Percentiles rank a stretch among this genome's conserved stretches.
Conservation (phyloP, 2,329 filamentous ascomycete genomes). For the Diaporthe capsici region DNA sequence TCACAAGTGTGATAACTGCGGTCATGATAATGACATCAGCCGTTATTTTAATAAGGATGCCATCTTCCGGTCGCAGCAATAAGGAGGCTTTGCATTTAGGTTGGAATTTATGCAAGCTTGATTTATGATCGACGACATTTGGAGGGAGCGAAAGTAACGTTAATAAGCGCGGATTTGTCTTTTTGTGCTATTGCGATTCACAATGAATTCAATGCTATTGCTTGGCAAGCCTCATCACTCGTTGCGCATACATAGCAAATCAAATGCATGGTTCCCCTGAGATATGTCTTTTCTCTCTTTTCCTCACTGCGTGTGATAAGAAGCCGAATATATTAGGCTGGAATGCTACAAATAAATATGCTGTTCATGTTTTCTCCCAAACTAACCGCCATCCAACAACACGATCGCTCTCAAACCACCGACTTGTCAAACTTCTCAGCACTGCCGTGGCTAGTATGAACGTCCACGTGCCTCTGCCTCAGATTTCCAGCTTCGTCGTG, state of each 20-base stretch:
- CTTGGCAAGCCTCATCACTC: too few species aligned
- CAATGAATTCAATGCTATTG: too few species aligned
- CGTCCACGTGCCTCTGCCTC: background rate
- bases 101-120: background rate
- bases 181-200: background rate
- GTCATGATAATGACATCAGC: constrained; percentile 45
- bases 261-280: too few species aligned
- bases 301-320: too few species aligned
- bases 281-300: too few species aligned
- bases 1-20: constrained; percentile 44
- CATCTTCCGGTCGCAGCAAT: background rate
- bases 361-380: too few species aligned
- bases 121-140: background rate
- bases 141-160: background rate
- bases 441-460: background rate
- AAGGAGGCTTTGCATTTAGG: background rate
- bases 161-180: too few species aligned
- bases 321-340: too few species aligned
- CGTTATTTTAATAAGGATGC: constrained; percentile 45
- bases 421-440: constrained; percentile 13
- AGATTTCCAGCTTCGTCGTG: constrained; percentile 24
- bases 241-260: too few species aligned
- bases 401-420: background rate
- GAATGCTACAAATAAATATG: background rate
- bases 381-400: background rate